A percentile compares a stretch with the other conserved stretches of the same genome.
Evolutionary conservation across 495 filamentous ascomycete species (phyloP).

Genomic region (Lasiosphaeria ovina): DNA sequence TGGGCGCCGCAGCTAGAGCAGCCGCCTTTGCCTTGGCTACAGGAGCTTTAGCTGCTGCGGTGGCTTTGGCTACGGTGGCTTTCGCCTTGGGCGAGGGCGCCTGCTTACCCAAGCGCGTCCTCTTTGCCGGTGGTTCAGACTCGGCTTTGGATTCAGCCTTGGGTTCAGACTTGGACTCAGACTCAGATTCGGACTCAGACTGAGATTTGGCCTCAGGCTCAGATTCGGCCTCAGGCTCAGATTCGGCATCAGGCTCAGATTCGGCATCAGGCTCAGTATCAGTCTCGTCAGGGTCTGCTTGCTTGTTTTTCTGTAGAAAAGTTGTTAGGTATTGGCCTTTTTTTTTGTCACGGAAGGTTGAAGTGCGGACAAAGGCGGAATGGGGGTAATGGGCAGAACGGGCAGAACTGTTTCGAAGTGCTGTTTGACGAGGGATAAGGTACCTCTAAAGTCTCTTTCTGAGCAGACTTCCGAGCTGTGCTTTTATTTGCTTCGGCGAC

Average conservation of each 20-base stretch:
- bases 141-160: conserved; percentile 5
- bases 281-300: too few species aligned
- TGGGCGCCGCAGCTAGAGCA: background rate
- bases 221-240: background rate
- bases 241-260: background rate
- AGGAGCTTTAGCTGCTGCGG: conserved; percentile 10
- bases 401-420: too few species aligned
- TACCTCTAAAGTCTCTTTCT: too few species aligned
- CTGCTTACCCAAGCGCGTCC: background rate
- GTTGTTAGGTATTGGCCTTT: too few species aligned
- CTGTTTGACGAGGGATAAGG: too few species aligned
- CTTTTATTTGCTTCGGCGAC: background rate
- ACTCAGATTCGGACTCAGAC: background rate
- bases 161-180: background rate
- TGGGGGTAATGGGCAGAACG: too few species aligned
- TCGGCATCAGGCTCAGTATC: background rate
- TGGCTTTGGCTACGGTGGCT: background rate
- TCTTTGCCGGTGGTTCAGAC: conserved; percentile 8
- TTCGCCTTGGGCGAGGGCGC: background rate
- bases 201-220: background rate
- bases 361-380: too few species aligned
- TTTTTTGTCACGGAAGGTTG: too few species aligned
- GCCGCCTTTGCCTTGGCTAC: background rate
- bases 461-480: too few species aligned
- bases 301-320: too few species aligned